Conservation (phyloP, 2,329 filamentous ascomycete genomes). For the Diaporthe capsici region DNA sequence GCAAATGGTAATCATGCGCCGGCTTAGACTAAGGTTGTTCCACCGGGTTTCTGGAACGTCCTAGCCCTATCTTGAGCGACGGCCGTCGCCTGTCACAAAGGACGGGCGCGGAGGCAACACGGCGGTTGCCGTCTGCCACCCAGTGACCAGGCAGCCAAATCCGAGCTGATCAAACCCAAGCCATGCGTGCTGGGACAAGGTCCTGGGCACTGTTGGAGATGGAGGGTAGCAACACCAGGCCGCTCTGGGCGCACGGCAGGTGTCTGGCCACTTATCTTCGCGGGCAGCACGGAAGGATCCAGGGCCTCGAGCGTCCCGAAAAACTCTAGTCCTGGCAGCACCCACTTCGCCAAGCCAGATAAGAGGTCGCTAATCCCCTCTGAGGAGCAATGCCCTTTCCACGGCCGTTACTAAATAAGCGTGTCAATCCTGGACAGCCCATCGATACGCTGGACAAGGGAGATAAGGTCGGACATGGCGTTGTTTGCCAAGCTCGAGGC, state of each 20-base stretch:
- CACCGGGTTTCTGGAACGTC: conserved; percentile 31
- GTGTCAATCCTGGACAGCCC: conserved; percentile 7
- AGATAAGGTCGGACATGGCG: conserved; percentile 35
- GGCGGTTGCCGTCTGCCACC: conserved; percentile 10
- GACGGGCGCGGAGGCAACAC: neutral
- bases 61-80: conserved; percentile 18
- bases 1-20: conserved; percentile 5
- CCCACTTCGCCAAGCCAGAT: conserved; percentile 35
- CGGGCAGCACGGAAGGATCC: conserved; percentile 6
- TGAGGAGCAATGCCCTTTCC: conserved; percentile 15
- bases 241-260: neutral
- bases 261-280: conserved; percentile 20
- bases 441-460: conserved; percentile 10
- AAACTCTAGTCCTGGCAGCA: conserved; percentile 21
- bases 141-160: conserved; percentile 3
- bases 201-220: neutral
- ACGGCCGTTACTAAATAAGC: conserved; percentile 26
- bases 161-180: neutral
- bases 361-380: conserved; percentile 23
- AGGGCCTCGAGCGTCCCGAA: conserved; percentile 7
- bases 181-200: neutral
- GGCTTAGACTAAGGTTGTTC: conserved; percentile 22
- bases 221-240: conserved; percentile 9
- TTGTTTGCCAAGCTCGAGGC: conserved; percentile 30
- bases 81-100: conserved; percentile 20